phyloP scores from a whole-genome alignment of 148 eudicot species.

The Polygonum maritimum region DNA sequence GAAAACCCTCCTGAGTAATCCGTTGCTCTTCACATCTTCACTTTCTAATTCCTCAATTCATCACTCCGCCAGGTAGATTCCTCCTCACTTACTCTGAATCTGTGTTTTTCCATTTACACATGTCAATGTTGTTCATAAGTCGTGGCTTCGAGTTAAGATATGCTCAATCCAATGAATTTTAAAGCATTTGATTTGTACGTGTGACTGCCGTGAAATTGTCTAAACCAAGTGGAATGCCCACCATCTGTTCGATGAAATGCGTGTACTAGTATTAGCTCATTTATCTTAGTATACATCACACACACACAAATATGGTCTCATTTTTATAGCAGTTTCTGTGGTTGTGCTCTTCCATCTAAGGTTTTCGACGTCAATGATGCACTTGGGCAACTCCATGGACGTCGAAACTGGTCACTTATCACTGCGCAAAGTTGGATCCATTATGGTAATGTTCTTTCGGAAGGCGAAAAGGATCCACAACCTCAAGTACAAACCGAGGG shows the following conservation, averaged over 20 bases:
- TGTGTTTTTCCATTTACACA: too few species aligned
- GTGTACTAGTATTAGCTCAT: neutral
- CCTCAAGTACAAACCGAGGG: conserved; percentile 25
- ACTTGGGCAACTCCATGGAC: conserved; percentile 16
- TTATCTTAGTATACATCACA: neutral
- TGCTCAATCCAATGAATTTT: neutral
- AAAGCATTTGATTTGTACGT: neutral
- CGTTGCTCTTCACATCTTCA: conserved; percentile 2
- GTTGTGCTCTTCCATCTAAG: conserved; percentile 45
- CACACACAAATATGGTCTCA: conserved; percentile 22
- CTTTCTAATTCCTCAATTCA: conserved; percentile 6
- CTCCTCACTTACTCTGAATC: neutral
- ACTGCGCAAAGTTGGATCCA: conserved; percentile 31
- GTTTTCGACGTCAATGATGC: conserved; percentile 20
- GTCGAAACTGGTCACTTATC: conserved; percentile 11
- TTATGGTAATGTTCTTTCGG: conserved; percentile 30
- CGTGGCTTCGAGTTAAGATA: neutral
- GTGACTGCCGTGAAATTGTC: neutral
- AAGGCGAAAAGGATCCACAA: conserved; percentile 22
- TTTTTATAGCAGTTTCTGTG: conserved; percentile 34
- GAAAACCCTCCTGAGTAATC: conserved; percentile 5
- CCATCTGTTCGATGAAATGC: neutral
- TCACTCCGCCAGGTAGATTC: conserved; percentile 29
- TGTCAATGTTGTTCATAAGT: neutral
- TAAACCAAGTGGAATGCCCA: neutral